Conservation (phyloP, 1,284 basidiomycete species). For the Moniliella sp. region DNA sequence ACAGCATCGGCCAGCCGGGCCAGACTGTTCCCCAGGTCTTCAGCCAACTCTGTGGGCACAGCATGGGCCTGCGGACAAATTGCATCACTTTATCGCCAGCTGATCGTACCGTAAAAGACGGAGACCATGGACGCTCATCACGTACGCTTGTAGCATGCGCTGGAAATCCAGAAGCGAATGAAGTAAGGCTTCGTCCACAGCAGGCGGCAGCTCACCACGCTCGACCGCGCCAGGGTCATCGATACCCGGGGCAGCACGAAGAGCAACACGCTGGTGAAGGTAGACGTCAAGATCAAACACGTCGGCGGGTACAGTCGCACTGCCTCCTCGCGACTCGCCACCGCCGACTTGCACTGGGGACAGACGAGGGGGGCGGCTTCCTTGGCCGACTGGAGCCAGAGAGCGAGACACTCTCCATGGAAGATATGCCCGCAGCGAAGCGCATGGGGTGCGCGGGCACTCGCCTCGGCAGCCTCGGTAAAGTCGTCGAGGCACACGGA, state of each 20-base stretch:
- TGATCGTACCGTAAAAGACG: not conserved
- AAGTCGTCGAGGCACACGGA: not conserved
- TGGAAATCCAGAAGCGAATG: not conserved
- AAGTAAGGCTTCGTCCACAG: not conserved
- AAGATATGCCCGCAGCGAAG: not conserved
- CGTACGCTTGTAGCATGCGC: not conserved
- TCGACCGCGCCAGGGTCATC: not conserved
- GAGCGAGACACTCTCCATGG: not conserved
- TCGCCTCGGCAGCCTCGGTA: not conserved
- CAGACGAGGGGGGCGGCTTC: not conserved
- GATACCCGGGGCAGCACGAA: not conserved
- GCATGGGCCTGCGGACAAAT: too few relatives aligned
- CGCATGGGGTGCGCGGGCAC: not conserved
- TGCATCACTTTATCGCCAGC: not conserved
- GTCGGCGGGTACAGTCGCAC: not conserved
- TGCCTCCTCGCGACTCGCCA: not conserved
- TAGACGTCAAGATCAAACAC: not conserved
- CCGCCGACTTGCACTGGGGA: not conserved
- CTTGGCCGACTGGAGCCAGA: not conserved
- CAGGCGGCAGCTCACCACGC: not conserved
- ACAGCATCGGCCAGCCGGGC: too few relatives aligned
- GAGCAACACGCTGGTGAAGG: not conserved
- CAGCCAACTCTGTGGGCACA: too few relatives aligned
- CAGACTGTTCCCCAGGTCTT: too few relatives aligned
- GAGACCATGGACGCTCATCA: not conserved